A percentile compares a stretch with the other conserved stretches of the same genome.
Conservation (phyloP, 768 basidiomycete genomes). For the Hysterangium stoloniferum region DNA sequence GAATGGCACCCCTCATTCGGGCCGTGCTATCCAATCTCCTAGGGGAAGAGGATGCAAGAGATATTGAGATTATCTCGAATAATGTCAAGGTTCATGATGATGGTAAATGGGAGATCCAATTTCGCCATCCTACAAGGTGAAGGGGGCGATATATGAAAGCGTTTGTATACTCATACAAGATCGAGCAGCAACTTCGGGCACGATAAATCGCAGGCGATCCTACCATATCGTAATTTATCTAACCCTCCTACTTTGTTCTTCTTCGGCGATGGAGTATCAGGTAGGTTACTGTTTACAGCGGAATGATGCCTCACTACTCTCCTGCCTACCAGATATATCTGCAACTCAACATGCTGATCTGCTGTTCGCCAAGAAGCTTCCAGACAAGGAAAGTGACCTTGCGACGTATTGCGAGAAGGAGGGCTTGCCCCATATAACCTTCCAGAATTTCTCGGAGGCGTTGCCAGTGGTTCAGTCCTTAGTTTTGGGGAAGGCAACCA, state of each 20-base stretch:
- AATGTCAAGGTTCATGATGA: slow-evolving; percentile 60
- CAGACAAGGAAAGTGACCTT: slow-evolving; percentile 77
- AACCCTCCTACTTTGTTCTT: slow-evolving; percentile 83
- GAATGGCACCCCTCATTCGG: slow-evolving; percentile 91
- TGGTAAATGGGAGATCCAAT: slow-evolving; percentile 75
- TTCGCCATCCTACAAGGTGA: slow-evolving; percentile 81
- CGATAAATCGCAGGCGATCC: slow-evolving; percentile 91
- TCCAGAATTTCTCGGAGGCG: slow-evolving; percentile 61
- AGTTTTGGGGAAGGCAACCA: slow-evolving; percentile 59
- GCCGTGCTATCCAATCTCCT: slow-evolving; percentile 81
- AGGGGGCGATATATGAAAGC: slow-evolving; percentile 10
- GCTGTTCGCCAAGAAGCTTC: slow-evolving; percentile 86
- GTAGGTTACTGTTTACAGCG: slow-evolving; percentile 35
- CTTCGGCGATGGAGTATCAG: slow-evolving; percentile 96
- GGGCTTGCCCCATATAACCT: slow-evolving; percentile 71
- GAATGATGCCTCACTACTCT: background rate
- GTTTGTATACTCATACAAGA: too few species aligned
- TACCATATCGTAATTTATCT: slow-evolving; percentile 69
- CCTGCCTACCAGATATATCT: slow-evolving; percentile 72
- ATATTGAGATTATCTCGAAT: slow-evolving; percentile 93
- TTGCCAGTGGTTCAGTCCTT: slow-evolving; percentile 53
- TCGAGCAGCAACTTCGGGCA: slow-evolving; percentile 72
- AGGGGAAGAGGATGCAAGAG: slow-evolving; percentile 58
- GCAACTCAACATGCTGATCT: slow-evolving; percentile 92
- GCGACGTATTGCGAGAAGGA: slow-evolving; percentile 73